phyloP scores from a whole-genome alignment of 495 filamentous ascomycete species.

The Rostrohypoxylon terebratum region DNA sequence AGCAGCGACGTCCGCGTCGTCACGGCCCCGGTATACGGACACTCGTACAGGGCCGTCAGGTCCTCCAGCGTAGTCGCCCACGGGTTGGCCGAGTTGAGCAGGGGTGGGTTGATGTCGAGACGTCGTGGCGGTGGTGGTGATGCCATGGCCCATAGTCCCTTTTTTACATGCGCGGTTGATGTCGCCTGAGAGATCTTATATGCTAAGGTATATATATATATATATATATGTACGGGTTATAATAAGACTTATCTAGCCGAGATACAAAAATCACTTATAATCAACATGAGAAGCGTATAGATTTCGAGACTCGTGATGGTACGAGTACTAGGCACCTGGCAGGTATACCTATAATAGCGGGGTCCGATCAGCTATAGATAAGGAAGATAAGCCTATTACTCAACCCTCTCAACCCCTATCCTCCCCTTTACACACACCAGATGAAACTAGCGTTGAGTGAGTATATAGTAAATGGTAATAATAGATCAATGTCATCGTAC shows the following conservation, averaged over 20 bases:
- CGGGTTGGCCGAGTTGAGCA: slow-evolving; percentile 76
- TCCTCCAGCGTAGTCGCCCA: slow-evolving; percentile 74
- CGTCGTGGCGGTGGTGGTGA: slow-evolving; percentile 51
- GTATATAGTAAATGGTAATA: not conserved
- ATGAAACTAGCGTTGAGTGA: not conserved
- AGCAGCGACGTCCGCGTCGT: slow-evolving; percentile 74
- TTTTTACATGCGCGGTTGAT: not conserved
- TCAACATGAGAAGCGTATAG: not conserved
- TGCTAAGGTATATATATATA: not conserved
- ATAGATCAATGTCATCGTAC: not conserved
- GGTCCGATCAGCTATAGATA: slow-evolving; percentile 4
- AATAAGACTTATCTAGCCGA: not conserved
- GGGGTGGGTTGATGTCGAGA: slow-evolving; percentile 67
- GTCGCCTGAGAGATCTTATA: not conserved
- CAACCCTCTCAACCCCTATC: not conserved
- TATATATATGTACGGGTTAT: no score
- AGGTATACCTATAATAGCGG: slow-evolving; percentile 10
- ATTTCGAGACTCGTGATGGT: not conserved
- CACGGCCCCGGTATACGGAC: slow-evolving; percentile 72
- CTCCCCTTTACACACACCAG: not conserved
- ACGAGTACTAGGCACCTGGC: not conserved
- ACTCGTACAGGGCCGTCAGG: slow-evolving; percentile 66
- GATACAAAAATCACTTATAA: not conserved
- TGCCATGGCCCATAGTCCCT: not conserved
- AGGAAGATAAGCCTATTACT: slow-evolving; percentile 21